Evolutionary conservation across 352 stramenopile species (phyloP).

Genomic region (Globisporangium spiculum): DNA sequence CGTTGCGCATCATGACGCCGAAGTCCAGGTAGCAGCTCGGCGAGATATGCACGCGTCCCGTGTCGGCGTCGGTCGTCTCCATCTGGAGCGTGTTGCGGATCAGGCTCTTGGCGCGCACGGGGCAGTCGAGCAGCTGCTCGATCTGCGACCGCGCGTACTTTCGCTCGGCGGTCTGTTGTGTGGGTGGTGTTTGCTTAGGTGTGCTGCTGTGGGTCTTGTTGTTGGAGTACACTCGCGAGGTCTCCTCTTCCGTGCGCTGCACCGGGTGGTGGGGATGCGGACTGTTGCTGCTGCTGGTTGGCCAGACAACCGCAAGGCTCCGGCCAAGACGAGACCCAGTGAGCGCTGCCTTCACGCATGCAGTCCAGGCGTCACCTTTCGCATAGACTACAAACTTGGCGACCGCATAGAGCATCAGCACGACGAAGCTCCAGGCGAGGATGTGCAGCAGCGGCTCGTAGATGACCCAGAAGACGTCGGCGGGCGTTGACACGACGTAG

Average conservation of each 20-base stretch:
- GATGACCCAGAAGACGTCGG: constrained; percentile 8
- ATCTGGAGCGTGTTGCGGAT: constrained; percentile 36
- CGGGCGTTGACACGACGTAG: constrained; percentile 4
- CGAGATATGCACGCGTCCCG: constrained; percentile 32
- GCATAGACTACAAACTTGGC: neutral
- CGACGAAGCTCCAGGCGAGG: constrained; percentile 8
- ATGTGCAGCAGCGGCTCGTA: constrained; percentile 14
- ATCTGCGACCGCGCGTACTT: constrained; percentile 14
- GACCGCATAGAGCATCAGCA: constrained; percentile 4
- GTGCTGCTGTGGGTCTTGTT: neutral
- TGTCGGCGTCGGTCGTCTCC: constrained; percentile 25
- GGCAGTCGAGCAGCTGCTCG: constrained; percentile 30
- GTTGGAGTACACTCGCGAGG: neutral
- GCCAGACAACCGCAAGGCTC: neutral
- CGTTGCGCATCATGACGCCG: constrained; percentile 34
- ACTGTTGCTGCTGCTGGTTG: neutral
- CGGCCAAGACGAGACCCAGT: neutral
- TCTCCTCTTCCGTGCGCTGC: neutral
- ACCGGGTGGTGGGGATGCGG: neutral
- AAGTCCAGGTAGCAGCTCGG: constrained; percentile 44
- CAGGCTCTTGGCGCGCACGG: constrained; percentile 46
- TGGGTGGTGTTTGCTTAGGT: neutral
- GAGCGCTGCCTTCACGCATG: neutral
- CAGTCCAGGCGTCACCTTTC: neutral
- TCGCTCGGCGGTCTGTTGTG: neutral